Conservation (phyloP, 2,329 filamentous ascomycete species). For the Alternaria arbusti region DNA sequence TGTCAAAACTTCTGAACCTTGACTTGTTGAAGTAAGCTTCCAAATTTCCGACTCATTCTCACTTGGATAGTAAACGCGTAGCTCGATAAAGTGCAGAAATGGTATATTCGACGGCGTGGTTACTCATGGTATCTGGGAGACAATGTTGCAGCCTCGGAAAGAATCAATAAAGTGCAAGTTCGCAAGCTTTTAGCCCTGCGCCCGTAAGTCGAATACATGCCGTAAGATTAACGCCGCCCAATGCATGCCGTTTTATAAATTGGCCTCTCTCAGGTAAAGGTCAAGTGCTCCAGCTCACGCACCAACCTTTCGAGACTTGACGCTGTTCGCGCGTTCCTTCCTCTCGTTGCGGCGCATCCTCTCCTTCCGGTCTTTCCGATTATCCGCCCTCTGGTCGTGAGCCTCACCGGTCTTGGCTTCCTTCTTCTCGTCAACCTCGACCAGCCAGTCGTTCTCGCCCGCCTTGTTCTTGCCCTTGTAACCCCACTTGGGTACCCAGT, state of each 20-base stretch:
- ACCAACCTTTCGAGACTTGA: conserved; percentile 66
- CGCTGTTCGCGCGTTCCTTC: conserved; percentile 62
- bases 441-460: conserved; percentile 83
- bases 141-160: not conserved
- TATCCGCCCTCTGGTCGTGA: conserved; percentile 62
- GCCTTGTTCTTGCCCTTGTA: conserved; percentile 91
- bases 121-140: not conserved
- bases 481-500: conserved; percentile 95
- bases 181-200: conserved; percentile 12
- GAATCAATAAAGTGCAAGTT: not conserved
- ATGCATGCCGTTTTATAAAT: conserved; percentile 31
- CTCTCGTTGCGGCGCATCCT: conserved; percentile 51
- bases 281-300: conserved; percentile 21
- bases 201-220: conserved; percentile 20
- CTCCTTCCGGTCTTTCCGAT: conserved; percentile 66
- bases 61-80: not conserved
- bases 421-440: conserved; percentile 80
- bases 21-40: not conserved
- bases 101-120: not conserved
- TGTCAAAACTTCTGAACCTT: not conserved
- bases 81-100: not conserved
- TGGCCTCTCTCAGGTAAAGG: conserved; percentile 3
- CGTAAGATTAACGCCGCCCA: conserved; percentile 35
- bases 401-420: conserved; percentile 71
- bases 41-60: not conserved